Percentiles rank a stretch among this genome's conserved stretches.
Conservation (phyloP, 1,139 yeast species). For the Suhomyces coccinellae region DNA sequence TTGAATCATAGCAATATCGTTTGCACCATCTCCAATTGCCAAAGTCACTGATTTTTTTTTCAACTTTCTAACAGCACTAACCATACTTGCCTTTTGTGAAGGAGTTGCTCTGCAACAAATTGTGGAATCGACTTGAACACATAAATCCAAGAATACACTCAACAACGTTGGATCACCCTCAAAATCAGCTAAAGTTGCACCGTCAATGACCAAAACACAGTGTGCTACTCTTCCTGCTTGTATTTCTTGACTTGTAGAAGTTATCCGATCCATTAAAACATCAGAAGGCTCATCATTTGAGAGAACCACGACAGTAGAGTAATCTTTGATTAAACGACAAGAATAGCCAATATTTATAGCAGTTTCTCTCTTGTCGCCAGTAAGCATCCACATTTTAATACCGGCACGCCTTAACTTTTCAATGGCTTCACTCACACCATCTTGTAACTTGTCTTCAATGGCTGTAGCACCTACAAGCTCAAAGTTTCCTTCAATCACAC, state of each 20-base stretch:
- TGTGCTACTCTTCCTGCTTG: constrained; percentile 80
- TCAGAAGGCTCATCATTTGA: constrained; percentile 58
- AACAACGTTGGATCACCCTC: constrained; percentile 72
- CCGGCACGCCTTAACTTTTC: constrained; percentile 92
- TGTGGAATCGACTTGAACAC: constrained; percentile 86
- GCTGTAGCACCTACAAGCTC: constrained; percentile 91
- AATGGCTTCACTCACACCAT: constrained; percentile 92
- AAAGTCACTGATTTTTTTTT: constrained; percentile 73
- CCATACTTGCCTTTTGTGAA: constrained; percentile 92
- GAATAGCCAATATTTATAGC: constrained; percentile 97
- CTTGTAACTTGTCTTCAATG: constrained; percentile 93
- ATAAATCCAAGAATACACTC: constrained; percentile 77
- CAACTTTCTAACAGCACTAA: constrained; percentile 66
- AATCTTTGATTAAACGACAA: constrained; percentile 89
- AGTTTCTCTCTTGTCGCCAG: constrained; percentile 97
- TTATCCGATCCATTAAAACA: constrained; percentile 52
- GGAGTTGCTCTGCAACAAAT: constrained; percentile 97
- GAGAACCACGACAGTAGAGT: constrained; percentile 81
- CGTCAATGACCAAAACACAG: constrained; percentile 91
- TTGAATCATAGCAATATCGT: constrained; percentile 98
- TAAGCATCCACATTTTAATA: constrained; percentile 94
- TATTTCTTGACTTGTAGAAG: constrained; percentile 60
- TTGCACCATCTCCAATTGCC: constrained; percentile 99
- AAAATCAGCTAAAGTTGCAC: constrained; percentile 70
- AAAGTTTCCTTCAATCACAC: constrained; percentile 62